These are phyloP conservation scores for Metschnikowia hibisci DNA, from an alignment of 805 yeast species.

Conservation along the genomic window DNA sequence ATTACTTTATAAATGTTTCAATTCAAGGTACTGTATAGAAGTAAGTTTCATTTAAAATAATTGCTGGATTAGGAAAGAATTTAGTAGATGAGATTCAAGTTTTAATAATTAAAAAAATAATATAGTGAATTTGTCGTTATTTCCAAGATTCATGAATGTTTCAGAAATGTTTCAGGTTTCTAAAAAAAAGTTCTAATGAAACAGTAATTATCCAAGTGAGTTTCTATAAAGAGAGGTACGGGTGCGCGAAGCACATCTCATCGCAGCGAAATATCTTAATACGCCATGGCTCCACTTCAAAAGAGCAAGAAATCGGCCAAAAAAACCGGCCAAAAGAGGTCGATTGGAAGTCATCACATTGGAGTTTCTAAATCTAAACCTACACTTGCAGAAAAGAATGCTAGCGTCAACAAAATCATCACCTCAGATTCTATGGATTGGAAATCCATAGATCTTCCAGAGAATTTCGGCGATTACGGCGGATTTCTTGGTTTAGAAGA, in stretches of 20 bases:
- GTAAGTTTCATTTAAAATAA: too few relatives aligned
- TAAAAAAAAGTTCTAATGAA: too few relatives aligned
- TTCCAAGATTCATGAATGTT: too few relatives aligned
- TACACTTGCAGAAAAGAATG: conserved; percentile 28
- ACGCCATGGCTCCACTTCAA: neutral
- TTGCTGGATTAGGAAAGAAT: too few relatives aligned
- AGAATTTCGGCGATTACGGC: conserved; percentile 78
- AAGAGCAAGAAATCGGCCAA: neutral
- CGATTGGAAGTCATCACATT: neutral
- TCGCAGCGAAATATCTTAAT: neutral
- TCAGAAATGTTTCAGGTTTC: too few relatives aligned
- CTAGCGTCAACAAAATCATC: conserved; percentile 38
- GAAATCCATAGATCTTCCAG: conserved; percentile 81
- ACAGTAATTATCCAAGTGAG: too few relatives aligned
- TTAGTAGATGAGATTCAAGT: too few relatives aligned
- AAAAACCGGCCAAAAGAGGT: conserved; percentile 1
- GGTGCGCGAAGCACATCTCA: neutral
- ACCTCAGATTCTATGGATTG: conserved; percentile 57
- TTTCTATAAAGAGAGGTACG: neutral
- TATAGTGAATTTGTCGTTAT: too few relatives aligned
- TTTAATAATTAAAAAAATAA: too few relatives aligned
- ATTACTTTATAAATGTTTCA: too few relatives aligned
- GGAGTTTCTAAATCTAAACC: conserved; percentile 17
- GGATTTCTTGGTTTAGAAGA: conserved; percentile 94
- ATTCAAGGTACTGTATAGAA: too few relatives aligned